Conservation (phyloP, 345 rosid species). For the Bruguiera parviflora region DNA sequence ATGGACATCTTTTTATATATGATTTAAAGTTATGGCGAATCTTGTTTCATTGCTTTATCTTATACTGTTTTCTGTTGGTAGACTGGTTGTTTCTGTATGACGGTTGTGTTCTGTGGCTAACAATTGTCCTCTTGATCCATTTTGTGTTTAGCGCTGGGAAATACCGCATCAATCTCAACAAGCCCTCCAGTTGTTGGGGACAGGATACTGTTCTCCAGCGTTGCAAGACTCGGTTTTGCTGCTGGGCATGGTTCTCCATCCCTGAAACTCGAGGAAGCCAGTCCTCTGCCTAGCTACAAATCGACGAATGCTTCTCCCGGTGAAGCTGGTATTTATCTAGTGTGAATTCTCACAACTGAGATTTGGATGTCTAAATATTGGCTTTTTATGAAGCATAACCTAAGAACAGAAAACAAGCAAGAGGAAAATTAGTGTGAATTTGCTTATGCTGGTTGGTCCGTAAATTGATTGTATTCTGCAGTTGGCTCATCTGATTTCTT, state of each 20-base stretch:
- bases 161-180: conserved; percentile 44
- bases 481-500: neutral
- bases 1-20: neutral
- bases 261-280: conserved; percentile 54
- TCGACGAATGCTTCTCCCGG: conserved; percentile 42
- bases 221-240: conserved; percentile 88
- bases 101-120: neutral
- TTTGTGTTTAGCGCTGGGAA: conserved; percentile 58
- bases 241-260: conserved; percentile 88
- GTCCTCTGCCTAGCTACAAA: conserved; percentile 25
- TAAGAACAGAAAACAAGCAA: neutral
- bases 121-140: neutral
- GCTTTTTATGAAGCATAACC: neutral
- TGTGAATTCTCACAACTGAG: conserved; percentile 3
- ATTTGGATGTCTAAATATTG: neutral
- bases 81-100: neutral
- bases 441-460: neutral
- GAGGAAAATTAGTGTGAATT: neutral
- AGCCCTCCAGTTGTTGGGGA: conserved; percentile 65
- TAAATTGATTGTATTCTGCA: neutral
- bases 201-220: conserved; percentile 75
- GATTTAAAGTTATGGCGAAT: too few species aligned
- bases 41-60: neutral
- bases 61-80: neutral
- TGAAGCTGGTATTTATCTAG: conserved; percentile 22